Base-by-base conservation (phyloP, 306 rosid genomes). In the Cicer arietinum region DNA sequence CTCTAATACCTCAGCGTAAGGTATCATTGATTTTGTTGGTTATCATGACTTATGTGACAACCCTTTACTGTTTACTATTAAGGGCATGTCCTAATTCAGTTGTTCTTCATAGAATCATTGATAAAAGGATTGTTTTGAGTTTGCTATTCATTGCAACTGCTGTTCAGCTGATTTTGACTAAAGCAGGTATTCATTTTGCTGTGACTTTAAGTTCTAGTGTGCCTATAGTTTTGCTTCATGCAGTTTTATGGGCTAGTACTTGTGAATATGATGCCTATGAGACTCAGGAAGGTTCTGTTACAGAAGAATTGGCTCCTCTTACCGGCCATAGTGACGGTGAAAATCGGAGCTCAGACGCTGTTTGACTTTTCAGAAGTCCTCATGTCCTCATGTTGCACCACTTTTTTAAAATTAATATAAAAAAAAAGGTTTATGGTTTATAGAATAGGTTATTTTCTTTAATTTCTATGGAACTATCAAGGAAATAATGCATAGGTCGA, bases 181-280 rank as follows among this genome's bases (percentile, higher is more conserved):
- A 6, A 0, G 91, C 91, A 1, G 92, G 79, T 11, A 66, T 83
- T 13, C 92, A 90, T 68, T 81, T 90, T 35, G 80, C 84, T 1
- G 74, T 71, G 57, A 80, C 84, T 62, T 74, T 88, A 39, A 87
- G 81, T n/a, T 47, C 79, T 46, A 74, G 81, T 45, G 6, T 71
- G 13, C 92, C 90, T 6, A 0, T 88, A 0, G 50, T 86, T 76
- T 80, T 88, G 88, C 74, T 85, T 69, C 96, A 90, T 86, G 92
- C 96, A 1, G 76, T 85, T 81, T 83, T 90, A 1, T 71, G 82
- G 84, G 47, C 76, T 59, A 52, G 73, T 35, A 58, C 80, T 13
- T 79, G 9, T 6, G 87, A 88, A 42, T 25, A 25, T 30, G 37
- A 30, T 71, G 65, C 63, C 70, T 86, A 42, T 77, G 85, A 77